Conservation (phyloP, 495 filamentous ascomycete species). For the Penicillium robsamsonii region DNA sequence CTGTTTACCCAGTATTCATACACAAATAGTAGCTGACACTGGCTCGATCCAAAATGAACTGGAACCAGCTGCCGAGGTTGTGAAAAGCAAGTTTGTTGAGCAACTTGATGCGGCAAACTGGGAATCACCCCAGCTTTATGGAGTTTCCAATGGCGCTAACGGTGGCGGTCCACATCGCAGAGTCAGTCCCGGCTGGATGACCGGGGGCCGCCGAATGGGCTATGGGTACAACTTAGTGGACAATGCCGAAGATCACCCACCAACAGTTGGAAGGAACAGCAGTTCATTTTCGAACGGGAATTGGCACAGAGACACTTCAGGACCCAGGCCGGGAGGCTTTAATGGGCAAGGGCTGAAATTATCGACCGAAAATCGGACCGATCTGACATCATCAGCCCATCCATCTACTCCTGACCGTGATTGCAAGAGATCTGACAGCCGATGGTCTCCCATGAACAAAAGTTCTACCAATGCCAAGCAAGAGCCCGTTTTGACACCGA, state of each 20-base stretch:
- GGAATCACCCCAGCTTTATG: not conserved
- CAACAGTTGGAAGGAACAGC: not conserved
- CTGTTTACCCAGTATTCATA: not conserved
- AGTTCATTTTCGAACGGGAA: not conserved
- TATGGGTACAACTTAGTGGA: constrained; percentile 44
- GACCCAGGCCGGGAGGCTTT: not conserved
- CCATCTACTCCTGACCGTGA: not conserved
- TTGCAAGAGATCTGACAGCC: not conserved
- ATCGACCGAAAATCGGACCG: not conserved
- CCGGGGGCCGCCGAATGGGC: constrained; percentile 41
- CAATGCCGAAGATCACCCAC: constrained; percentile 17
- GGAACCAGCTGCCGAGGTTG: not conserved
- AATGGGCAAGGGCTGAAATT: not conserved
- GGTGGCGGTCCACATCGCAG: constrained; percentile 26
- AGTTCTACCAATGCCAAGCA: not conserved
- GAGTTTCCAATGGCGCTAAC: constrained; percentile 3
- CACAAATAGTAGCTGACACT: not conserved
- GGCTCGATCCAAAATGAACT: not conserved
- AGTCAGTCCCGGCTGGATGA: constrained; percentile 48
- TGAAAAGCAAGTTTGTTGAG: constrained; percentile 34
- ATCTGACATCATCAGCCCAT: not conserved
- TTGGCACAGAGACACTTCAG: not conserved
- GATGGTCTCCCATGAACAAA: not conserved
- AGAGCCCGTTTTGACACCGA: not conserved
- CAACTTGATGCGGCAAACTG: constrained; percentile 24